These are phyloP conservation scores for Populus tomentosa DNA, from an alignment of 441 rosid genomes.

Conservation along the genomic window DNA sequence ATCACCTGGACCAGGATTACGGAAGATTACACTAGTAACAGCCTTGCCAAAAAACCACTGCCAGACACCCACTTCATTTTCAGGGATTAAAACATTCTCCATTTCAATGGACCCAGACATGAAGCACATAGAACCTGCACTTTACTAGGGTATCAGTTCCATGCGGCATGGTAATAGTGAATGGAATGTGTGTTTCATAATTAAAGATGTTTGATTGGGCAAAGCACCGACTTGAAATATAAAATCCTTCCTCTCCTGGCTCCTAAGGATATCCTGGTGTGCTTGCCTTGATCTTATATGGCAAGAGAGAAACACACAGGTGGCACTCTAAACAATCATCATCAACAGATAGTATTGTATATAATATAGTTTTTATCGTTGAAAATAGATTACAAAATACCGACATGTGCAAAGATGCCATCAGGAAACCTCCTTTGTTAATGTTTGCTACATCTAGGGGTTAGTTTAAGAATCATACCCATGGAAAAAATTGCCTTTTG, in stretches of 20 bases:
- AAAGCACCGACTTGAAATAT: neutral
- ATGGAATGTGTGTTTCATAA: neutral
- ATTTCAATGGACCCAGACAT: slow-evolving; percentile 88
- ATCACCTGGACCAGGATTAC: slow-evolving; percentile 62
- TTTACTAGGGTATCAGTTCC: neutral
- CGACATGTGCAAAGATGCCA: neutral
- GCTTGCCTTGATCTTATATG: neutral
- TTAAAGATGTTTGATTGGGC: neutral
- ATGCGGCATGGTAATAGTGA: neutral
- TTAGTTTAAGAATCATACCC: neutral
- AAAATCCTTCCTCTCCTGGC: neutral
- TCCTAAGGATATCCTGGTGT: neutral
- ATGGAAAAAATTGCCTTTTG: neutral
- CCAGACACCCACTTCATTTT: slow-evolving; percentile 83
- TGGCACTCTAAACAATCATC: neutral
- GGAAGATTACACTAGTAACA: slow-evolving; percentile 59
- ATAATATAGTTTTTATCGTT: neutral
- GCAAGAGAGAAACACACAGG: neutral
- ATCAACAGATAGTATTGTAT: neutral
- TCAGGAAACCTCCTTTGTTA: neutral
- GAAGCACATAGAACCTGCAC: slow-evolving; percentile 91
- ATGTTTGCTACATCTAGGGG: neutral
- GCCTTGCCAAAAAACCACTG: slow-evolving; percentile 97
- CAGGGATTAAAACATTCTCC: slow-evolving; percentile 85
- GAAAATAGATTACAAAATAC: neutral